phyloP scores from a whole-genome alignment of 768 basidiomycete genomes.

The Tricholoma sp. region DNA sequence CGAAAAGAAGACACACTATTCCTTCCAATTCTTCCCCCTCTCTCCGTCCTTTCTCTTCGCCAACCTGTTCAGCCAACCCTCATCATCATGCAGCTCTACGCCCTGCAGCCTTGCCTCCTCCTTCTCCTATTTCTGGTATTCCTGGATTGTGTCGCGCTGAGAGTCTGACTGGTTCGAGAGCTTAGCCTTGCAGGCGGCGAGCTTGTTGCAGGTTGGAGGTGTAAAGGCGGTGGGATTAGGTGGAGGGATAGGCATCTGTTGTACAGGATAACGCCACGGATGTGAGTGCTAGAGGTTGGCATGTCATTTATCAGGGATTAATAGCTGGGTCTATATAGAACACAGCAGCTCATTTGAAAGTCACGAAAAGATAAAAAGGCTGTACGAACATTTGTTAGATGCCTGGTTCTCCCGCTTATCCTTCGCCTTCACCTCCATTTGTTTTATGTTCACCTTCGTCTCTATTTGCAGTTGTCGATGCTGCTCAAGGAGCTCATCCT shows the following conservation, averaged over 20 bases:
- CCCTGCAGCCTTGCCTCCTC: constrained; percentile 85
- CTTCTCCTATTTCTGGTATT: constrained; percentile 86
- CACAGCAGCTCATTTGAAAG: constrained; percentile 1
- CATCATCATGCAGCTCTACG: constrained; percentile 88
- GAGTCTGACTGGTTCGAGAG: constrained; percentile 76
- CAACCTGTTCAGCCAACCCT: constrained; percentile 82
- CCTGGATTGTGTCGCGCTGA: constrained; percentile 74
- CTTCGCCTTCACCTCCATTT: too few species aligned
- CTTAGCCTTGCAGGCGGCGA: constrained; percentile 68
- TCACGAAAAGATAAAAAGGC: too few species aligned
- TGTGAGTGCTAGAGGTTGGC: too few species aligned
- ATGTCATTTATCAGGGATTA: too few species aligned
- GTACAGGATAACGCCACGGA: too few species aligned
- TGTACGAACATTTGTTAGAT: constrained; percentile 48
- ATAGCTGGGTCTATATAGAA: too few species aligned
- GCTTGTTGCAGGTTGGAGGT: constrained; percentile 82
- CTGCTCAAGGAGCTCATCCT: too few species aligned
- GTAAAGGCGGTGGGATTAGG: constrained; percentile 51
- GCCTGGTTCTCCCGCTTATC: too few species aligned
- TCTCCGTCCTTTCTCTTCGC: constrained; percentile 89
- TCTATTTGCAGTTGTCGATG: constrained; percentile 75
- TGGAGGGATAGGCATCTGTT: too few species aligned
- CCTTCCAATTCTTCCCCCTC: constrained; percentile 77
- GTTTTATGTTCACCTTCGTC: constrained; percentile 51
- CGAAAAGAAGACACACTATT: constrained; percentile 54